Evolutionary conservation across 2,329 filamentous ascomycete genomes (phyloP).

Genomic region (Fusarium dimerum): DNA sequence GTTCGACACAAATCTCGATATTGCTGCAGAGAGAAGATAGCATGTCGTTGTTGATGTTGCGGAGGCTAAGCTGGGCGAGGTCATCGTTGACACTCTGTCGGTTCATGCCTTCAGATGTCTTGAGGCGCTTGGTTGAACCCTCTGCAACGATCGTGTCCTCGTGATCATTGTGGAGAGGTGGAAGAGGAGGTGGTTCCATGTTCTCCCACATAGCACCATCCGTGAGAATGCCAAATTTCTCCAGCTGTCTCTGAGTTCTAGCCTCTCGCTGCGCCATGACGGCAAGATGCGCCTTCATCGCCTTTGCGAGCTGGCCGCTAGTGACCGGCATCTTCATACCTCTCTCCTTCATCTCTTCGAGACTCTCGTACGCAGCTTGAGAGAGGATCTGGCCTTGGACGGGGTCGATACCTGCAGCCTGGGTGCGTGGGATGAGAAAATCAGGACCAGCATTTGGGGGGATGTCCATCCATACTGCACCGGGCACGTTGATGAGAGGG

Average conservation of each 20-base stretch:
- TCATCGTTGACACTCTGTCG: conserved; percentile 16
- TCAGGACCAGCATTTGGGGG: background rate
- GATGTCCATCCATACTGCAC: background rate
- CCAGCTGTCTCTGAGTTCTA: conserved; percentile 13
- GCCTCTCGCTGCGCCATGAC: conserved; percentile 1
- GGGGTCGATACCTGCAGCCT: background rate
- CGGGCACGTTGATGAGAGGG: background rate
- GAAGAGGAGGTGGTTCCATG: too few species aligned
- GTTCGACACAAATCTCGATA: conserved; percentile 54
- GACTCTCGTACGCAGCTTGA: background rate
- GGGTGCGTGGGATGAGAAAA: background rate
- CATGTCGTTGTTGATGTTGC: conserved; percentile 39
- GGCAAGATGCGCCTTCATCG: conserved; percentile 9
- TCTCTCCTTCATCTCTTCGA: background rate
- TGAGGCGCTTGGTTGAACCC: conserved; percentile 26
- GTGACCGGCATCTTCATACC: background rate
- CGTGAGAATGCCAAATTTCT: conserved; percentile 9
- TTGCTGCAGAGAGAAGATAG: conserved; percentile 45
- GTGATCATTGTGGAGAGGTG: conserved; percentile 3
- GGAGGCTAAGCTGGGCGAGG: conserved; percentile 20
- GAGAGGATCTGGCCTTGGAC: background rate
- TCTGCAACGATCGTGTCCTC: conserved; percentile 11
- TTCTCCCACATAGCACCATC: background rate
- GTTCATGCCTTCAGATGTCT: conserved; percentile 30
- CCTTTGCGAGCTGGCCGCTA: background rate